phyloP scores from a whole-genome alignment of 768 basidiomycete genomes.

The Phlegmacium glaucopus region DNA sequence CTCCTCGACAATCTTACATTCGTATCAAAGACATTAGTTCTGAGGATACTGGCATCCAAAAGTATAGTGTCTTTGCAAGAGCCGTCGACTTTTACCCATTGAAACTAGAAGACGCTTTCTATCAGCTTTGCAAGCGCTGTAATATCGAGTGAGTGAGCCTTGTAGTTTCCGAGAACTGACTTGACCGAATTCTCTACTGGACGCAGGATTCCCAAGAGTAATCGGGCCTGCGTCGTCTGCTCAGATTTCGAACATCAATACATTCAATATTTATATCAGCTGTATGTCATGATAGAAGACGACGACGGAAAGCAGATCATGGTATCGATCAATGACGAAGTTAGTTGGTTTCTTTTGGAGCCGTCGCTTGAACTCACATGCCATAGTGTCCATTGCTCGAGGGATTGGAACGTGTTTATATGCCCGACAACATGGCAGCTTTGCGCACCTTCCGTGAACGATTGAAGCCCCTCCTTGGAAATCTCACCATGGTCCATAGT shows the following conservation, averaged over 20 bases:
- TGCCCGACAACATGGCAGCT: conserved; percentile 36
- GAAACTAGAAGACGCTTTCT: conserved; percentile 42
- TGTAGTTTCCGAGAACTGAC: neutral
- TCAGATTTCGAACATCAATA: conserved; percentile 50
- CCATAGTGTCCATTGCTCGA: conserved; percentile 41
- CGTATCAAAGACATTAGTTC: conserved; percentile 37
- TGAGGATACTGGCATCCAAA: conserved; percentile 28
- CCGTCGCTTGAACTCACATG: neutral
- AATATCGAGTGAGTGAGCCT: conserved; percentile 38
- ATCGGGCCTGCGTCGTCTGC: conserved; percentile 48
- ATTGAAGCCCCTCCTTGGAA: conserved; percentile 45
- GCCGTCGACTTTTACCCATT: conserved; percentile 56
- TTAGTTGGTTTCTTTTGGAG: conserved; percentile 14
- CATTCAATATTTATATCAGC: conserved; percentile 42
- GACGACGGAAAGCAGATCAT: conserved; percentile 37
- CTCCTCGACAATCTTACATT: conserved; percentile 6
- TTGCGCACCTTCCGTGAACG: conserved; percentile 35
- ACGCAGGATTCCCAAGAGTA: conserved; percentile 40
- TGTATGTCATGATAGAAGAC: conserved; percentile 53
- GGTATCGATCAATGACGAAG: conserved; percentile 48
- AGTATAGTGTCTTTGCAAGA: conserved; percentile 44
- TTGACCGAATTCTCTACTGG: conserved; percentile 1
- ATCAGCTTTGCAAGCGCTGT: conserved; percentile 52
- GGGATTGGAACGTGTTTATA: conserved; percentile 40
- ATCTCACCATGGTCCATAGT: conserved; percentile 40